phyloP scores from a whole-genome alignment of 768 basidiomycete genomes.

The Pisolithus albus region DNA sequence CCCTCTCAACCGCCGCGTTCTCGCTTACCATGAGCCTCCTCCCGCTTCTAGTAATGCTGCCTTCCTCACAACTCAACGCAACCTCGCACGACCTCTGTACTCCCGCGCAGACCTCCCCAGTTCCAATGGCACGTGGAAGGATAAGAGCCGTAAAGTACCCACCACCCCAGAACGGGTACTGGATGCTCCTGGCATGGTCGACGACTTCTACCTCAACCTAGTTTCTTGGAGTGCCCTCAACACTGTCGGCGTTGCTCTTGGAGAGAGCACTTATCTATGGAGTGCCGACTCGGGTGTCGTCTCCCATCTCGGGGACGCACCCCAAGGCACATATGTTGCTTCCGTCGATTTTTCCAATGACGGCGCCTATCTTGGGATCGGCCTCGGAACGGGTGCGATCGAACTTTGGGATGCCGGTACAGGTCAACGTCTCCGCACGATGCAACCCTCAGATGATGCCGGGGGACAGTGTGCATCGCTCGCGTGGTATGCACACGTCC shows the following conservation, averaged over 20 bases:
- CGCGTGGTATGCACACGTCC: conserved; percentile 81
- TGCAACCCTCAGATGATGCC: conserved; percentile 44
- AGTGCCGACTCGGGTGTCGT: conserved; percentile 85
- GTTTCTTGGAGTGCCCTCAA: conserved; percentile 85
- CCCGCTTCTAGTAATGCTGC: conserved; percentile 72
- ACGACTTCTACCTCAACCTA: conserved; percentile 97
- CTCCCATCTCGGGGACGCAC: conserved; percentile 66
- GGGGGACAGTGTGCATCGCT: conserved; percentile 71
- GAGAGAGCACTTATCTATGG: conserved; percentile 88
- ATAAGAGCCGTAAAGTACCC: conserved; percentile 76
- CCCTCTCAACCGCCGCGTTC: conserved; percentile 71
- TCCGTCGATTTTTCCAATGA: conserved; percentile 76
- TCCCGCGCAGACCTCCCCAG: conserved; percentile 58
- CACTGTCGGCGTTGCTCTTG: conserved; percentile 84
- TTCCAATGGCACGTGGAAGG: conserved; percentile 55
- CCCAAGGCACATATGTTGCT: conserved; percentile 69
- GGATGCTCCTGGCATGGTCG: conserved; percentile 87
- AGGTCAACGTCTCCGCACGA: conserved; percentile 77
- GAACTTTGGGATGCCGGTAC: conserved; percentile 93
- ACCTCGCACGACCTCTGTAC: conserved; percentile 70
- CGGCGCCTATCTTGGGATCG: conserved; percentile 76
- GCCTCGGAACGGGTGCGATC: conserved; percentile 74
- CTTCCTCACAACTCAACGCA: conserved; percentile 69
- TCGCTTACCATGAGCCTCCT: conserved; percentile 85
- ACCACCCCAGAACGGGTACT: conserved; percentile 89